phyloP scores from a whole-genome alignment of 2,329 filamentous ascomycete species.

The Drechslera avenae region DNA sequence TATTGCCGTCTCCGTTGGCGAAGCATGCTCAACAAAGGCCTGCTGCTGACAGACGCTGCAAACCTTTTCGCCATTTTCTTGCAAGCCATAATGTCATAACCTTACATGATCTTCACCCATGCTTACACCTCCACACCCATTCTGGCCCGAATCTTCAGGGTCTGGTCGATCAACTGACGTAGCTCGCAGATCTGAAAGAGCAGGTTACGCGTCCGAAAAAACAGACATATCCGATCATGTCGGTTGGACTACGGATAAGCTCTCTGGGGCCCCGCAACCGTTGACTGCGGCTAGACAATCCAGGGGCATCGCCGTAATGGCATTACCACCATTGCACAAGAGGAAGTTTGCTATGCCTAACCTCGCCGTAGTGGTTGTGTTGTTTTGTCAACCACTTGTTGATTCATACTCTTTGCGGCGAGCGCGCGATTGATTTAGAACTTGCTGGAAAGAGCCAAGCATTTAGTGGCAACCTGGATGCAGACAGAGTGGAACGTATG shows the following conservation, averaged over 20 bases:
- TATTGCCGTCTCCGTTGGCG: neutral
- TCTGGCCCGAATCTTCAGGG: conserved; percentile 3
- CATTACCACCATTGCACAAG: conserved; percentile 11
- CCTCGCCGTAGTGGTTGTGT: neutral
- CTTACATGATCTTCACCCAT: conserved; percentile 2
- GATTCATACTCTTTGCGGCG: neutral
- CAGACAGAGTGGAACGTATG: conserved; percentile 10
- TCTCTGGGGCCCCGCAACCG: conserved; percentile 35
- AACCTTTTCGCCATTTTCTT: neutral
- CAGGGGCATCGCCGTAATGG: conserved; percentile 21
- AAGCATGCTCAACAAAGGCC: too few species aligned
- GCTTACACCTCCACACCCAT: neutral
- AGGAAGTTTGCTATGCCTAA: conserved; percentile 1
- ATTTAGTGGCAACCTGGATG: conserved; percentile 5
- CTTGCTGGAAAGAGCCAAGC: conserved; percentile 8
- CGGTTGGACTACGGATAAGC: conserved; percentile 24
- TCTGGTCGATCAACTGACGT: conserved; percentile 18
- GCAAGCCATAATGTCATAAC: neutral
- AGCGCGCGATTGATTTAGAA: conserved; percentile 1
- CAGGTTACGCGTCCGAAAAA: conserved; percentile 21
- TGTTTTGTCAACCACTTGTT: too few species aligned
- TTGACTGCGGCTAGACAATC: conserved; percentile 19
- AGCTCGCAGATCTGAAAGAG: conserved; percentile 9
- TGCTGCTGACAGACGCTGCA: too few species aligned
- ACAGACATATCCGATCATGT: conserved; percentile 9